Conservation (phyloP, 768 basidiomycete species). For the Boletellus ananas region DNA sequence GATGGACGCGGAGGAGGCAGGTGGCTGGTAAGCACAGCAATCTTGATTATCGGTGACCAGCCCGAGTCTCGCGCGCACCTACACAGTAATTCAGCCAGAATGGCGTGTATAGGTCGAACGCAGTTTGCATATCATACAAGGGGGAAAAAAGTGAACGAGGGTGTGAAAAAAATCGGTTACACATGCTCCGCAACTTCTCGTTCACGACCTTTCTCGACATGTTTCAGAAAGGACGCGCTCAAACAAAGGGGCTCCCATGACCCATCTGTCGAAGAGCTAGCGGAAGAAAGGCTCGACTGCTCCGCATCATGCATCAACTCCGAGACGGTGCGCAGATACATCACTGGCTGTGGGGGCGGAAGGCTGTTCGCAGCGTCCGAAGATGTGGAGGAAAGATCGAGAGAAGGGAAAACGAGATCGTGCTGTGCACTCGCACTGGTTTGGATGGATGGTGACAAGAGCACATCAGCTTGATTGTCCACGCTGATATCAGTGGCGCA, state of each 20-base stretch:
- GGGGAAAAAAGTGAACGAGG: not conserved
- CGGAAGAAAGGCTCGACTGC: not conserved
- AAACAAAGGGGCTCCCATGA: constrained; percentile 21
- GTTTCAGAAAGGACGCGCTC: constrained; percentile 19
- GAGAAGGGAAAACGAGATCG: constrained; percentile 72
- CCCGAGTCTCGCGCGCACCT: not conserved
- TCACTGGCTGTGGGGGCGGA: constrained; percentile 13
- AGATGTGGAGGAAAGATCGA: constrained; percentile 64
- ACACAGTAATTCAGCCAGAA: not conserved
- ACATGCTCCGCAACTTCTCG: not conserved
- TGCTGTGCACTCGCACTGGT: constrained; percentile 50
- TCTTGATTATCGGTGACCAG: not conserved
- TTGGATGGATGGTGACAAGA: constrained; percentile 12
- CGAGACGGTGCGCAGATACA: constrained; percentile 22
- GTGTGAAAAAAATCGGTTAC: not conserved
- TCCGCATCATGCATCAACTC: constrained; percentile 17
- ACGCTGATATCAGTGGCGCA: constrained; percentile 5
- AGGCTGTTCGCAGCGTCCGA: constrained; percentile 1
- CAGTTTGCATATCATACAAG: not conserved
- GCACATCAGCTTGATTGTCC: constrained; percentile 2
- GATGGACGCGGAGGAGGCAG: not conserved
- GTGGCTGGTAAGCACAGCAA: constrained; percentile 1
- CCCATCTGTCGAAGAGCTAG: not conserved
- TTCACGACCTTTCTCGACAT: not conserved
- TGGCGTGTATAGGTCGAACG: not conserved